Conservation (phyloP, 768 basidiomycete species). For the Boletus rubescentipes region DNA sequence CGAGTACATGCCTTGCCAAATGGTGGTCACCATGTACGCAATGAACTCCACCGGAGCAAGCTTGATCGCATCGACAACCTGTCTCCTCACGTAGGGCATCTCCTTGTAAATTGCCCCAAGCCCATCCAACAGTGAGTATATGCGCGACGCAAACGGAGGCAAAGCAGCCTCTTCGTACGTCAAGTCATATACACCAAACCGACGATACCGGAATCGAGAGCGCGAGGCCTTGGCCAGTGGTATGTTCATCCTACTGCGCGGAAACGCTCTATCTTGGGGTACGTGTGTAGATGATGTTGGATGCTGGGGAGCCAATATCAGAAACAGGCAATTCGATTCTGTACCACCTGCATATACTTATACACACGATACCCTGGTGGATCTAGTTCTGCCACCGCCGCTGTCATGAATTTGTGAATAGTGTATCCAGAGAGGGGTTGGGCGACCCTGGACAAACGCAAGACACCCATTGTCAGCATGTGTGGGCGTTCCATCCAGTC, state of each 20-base stretch:
- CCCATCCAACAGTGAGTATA: conserved; percentile 1
- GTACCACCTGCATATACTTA: conserved; percentile 15
- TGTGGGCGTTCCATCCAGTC: conserved; percentile 13
- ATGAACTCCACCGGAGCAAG: conserved; percentile 22
- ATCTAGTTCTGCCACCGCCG: conserved; percentile 4
- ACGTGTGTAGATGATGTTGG: not conserved
- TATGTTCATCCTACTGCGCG: not conserved
- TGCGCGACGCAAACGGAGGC: not conserved
- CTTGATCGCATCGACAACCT: conserved; percentile 16
- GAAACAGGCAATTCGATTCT: not conserved
- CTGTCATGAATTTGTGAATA: not conserved
- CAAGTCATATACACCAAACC: conserved; percentile 23
- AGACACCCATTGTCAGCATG: not conserved
- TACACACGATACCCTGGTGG: conserved; percentile 1
- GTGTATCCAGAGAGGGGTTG: not conserved
- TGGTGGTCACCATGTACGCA: conserved; percentile 26
- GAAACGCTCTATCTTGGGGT: not conserved
- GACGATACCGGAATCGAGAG: conserved; percentile 11
- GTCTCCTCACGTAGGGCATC: conserved; percentile 1
- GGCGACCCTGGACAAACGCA: not conserved
- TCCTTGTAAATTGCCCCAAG: not conserved
- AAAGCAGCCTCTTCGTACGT: conserved; percentile 17
- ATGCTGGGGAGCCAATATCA: not conserved
- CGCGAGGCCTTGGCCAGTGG: not conserved
- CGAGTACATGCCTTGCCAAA: conserved; percentile 34